A percentile compares a stretch with the other conserved stretches of the same genome.
Evolutionary conservation across 1,139 yeast species (phyloP).

Genomic region (Taphrina confusa): DNA sequence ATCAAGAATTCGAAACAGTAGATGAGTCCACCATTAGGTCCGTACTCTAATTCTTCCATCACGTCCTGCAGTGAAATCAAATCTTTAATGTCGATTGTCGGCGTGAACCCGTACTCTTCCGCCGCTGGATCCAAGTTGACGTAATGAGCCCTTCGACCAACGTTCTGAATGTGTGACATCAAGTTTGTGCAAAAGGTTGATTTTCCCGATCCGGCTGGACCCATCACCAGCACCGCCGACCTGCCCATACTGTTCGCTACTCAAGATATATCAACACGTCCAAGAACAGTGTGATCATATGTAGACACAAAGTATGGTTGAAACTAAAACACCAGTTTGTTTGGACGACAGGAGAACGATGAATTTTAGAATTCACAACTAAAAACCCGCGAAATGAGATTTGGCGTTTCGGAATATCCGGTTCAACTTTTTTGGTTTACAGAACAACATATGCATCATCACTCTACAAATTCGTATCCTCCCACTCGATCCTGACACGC

Average conservation of each 20-base stretch:
- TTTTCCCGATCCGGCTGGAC: conserved; percentile 98
- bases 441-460: not conserved
- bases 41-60: conserved; percentile 77
- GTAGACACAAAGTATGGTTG: no score
- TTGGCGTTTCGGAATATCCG: not conserved
- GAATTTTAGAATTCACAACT: no score
- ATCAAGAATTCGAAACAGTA: conserved; percentile 87
- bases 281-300: no score
- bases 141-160: conserved; percentile 90
- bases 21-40: conserved; percentile 94
- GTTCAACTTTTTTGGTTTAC: not conserved
- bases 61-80: conserved; percentile 83
- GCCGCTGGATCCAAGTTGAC: conserved; percentile 98
- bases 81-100: conserved; percentile 89
- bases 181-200: conserved; percentile 88
- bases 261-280: no score
- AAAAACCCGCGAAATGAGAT: not conserved
- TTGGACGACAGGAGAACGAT: no score
- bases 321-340: no score
- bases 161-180: conserved; percentile 81
- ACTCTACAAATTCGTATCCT: conserved; percentile 65
- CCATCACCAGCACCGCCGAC: conserved; percentile 91
- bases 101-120: conserved; percentile 85
- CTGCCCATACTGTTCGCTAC: conserved; percentile 93
- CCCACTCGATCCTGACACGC: conserved; percentile 73